phyloP scores from a whole-genome alignment of 139 green algal genomes.

The Diplosphaera chodatii region DNA sequence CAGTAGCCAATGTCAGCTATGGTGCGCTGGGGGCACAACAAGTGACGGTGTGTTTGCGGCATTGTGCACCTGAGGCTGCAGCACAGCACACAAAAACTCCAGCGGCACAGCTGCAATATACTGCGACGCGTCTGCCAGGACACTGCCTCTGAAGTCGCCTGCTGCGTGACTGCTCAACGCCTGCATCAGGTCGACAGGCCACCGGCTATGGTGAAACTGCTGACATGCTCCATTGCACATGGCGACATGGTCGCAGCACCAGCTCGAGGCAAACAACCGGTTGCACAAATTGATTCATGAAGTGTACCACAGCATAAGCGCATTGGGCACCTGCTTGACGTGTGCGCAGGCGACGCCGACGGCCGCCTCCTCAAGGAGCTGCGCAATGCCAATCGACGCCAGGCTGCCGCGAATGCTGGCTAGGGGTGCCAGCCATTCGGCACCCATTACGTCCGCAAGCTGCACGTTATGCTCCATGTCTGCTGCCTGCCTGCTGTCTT shows the following conservation, averaged over 20 bases:
- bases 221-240: no score
- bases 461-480: not conserved
- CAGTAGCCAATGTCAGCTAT: no score
- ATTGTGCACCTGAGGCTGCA: not conserved
- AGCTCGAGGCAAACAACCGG: no score
- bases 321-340: conserved; percentile 17
- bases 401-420: not conserved
- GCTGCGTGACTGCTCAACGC: conserved; percentile 1
- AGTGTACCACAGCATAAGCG: no score
- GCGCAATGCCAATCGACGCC: not conserved
- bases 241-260: no score
- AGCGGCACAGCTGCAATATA: conserved; percentile 45
- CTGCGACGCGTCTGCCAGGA: conserved; percentile 35
- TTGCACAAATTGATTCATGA: no score
- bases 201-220: no score
- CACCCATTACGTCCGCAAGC: not conserved
- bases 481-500: no score
- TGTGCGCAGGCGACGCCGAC: conserved; percentile 36
- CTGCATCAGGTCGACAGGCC: no score
- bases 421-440: not conserved
- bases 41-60: no score
- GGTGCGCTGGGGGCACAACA: no score
- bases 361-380: conserved; percentile 39
- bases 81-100: conserved; percentile 43
- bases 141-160: conserved; percentile 27